Conservation (phyloP, 2,329 filamentous ascomycete genomes). For the Drechslera avenae region DNA sequence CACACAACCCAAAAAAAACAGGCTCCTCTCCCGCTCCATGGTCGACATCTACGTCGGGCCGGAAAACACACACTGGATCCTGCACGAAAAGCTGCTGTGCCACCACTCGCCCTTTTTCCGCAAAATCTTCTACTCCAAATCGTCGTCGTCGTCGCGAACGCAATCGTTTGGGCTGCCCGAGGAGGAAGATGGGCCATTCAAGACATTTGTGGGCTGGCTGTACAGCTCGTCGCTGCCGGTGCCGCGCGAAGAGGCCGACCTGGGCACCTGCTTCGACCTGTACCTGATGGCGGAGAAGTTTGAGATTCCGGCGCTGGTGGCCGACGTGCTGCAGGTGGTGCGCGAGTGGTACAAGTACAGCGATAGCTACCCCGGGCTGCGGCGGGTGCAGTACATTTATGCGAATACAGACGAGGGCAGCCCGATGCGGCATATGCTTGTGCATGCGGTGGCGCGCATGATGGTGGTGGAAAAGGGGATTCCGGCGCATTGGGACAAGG, state of each 20-base stretch:
- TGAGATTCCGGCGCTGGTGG: constrained; percentile 54
- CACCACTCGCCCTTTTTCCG: constrained; percentile 60
- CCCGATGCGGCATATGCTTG: constrained; percentile 57
- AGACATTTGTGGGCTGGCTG: constrained; percentile 60
- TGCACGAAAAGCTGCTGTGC: constrained; percentile 63
- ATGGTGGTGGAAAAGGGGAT: constrained; percentile 57
- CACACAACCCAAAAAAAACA: constrained; percentile 30
- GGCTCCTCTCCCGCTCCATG: constrained; percentile 60
- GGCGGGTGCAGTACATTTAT: constrained; percentile 60
- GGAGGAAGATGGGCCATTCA: constrained; percentile 58
- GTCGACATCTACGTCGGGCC: constrained; percentile 62
- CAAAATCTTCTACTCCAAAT: constrained; percentile 55
- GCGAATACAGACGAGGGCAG: constrained; percentile 55
- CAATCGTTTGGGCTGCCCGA: constrained; percentile 57
- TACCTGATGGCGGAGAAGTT: constrained; percentile 62
- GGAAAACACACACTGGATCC: constrained; percentile 60
- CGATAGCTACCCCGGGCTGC: constrained; percentile 58
- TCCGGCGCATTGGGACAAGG: constrained; percentile 60
- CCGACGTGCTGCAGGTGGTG: constrained; percentile 57
- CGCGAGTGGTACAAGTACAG: constrained; percentile 58
- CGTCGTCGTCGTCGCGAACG: constrained; percentile 27
- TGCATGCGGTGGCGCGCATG: constrained; percentile 56
- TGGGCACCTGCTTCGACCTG: constrained; percentile 58
- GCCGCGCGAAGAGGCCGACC: constrained; percentile 57
- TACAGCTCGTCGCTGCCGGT: constrained; percentile 56